Conservation (phyloP, 768 basidiomycete species). For the Exidia glandulosa region DNA sequence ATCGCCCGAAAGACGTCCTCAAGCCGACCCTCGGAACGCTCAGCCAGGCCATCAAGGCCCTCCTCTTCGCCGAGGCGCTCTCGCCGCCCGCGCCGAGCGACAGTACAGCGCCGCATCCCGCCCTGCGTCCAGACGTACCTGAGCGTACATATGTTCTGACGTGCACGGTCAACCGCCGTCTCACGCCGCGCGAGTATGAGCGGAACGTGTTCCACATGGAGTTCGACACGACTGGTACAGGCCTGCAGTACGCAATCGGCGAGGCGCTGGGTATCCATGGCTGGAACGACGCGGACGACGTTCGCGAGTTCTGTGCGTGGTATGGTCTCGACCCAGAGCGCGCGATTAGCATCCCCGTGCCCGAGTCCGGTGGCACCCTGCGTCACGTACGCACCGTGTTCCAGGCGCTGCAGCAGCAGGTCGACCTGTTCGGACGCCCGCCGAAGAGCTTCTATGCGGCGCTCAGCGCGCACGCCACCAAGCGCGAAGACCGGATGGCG, state of each 20-base stretch:
- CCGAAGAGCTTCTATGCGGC: conserved; percentile 93
- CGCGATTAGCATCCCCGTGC: conserved; percentile 72
- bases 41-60: conserved; percentile 62
- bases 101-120: conserved; percentile 42
- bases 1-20: conserved; percentile 26
- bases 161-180: conserved; percentile 85
- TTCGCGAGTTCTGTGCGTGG: conserved; percentile 81
- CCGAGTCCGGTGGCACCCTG: conserved; percentile 44
- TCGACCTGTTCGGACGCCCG: conserved; percentile 92
- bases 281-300: conserved; percentile 89
- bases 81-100: conserved; percentile 33
- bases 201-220: conserved; percentile 99
- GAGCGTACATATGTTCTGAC: conserved; percentile 92
- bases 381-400: conserved; percentile 91
- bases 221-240: conserved; percentile 85
- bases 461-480: conserved; percentile 64
- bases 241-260: conserved; percentile 89
- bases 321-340: conserved; percentile 77
- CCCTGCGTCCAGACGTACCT: conserved; percentile 73
- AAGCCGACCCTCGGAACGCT: conserved; percentile 62
- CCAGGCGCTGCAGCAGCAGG: conserved; percentile 91
- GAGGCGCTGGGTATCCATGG: conserved; percentile 96
- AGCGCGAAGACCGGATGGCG: conserved; percentile 60
- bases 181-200: conserved; percentile 92
- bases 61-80: conserved; percentile 81